phyloP scores from a whole-genome alignment of 768 basidiomycete genomes.

The Chiua virens region DNA sequence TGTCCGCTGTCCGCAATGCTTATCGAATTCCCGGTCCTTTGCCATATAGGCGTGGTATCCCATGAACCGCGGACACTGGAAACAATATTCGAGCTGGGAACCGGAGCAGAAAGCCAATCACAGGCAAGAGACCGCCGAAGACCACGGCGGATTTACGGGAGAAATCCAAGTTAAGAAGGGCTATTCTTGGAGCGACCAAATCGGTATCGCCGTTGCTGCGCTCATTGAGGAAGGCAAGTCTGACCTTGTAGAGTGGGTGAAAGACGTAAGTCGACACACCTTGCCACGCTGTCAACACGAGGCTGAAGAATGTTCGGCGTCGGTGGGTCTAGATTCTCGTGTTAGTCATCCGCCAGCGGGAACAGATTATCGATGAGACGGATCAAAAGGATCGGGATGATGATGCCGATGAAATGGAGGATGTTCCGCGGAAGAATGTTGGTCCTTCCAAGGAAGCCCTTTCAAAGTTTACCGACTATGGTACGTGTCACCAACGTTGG shows the following conservation, averaged over 20 bases:
- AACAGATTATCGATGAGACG: constrained; percentile 60
- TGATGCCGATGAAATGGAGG: constrained; percentile 35
- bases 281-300: constrained; percentile 20
- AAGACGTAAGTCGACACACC: constrained; percentile 58
- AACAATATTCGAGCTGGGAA: constrained; percentile 78
- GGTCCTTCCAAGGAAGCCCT: constrained; percentile 69
- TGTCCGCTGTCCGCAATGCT: constrained; percentile 14
- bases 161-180: constrained; percentile 87
- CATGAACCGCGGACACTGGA: constrained; percentile 85
- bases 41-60: constrained; percentile 76
- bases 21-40: constrained; percentile 13
- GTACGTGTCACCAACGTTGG: constrained; percentile 45
- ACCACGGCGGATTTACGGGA: constrained; percentile 45
- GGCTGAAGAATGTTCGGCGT: constrained; percentile 14
- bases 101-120: constrained; percentile 46
- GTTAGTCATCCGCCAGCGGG: constrained; percentile 57
- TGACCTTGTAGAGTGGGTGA: constrained; percentile 75
- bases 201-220: constrained; percentile 80
- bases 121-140: constrained; percentile 31
- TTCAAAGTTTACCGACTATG: constrained; percentile 69
- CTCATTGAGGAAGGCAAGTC: constrained; percentile 66
- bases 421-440: constrained; percentile 21
- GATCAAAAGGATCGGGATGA: constrained; percentile 44
- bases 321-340: constrained; percentile 52
- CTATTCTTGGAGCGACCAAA: constrained; percentile 84